Conservation (phyloP, 805 yeast genomes). For the Yarrowia keelungensis region DNA sequence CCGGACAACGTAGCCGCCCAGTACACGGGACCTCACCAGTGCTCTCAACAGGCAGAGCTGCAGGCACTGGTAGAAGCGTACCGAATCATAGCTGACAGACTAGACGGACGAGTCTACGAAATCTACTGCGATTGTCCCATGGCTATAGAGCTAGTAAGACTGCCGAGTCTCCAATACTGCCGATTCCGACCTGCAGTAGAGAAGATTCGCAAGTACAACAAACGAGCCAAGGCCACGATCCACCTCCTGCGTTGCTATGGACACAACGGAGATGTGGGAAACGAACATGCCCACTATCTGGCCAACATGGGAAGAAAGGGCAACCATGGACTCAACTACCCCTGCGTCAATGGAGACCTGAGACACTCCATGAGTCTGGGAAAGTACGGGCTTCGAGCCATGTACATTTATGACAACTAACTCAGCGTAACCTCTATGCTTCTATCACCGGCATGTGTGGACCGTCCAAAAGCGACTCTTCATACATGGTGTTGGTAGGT, state of each 20-base stretch:
- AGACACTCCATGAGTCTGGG: background rate
- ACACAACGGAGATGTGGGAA: background rate
- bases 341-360: constrained; percentile 1
- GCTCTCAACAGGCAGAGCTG: background rate
- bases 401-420: too few species aligned
- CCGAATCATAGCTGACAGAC: background rate
- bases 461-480: too few species aligned
- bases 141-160: background rate
- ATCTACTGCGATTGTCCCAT: background rate
- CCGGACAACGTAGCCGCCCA: background rate
- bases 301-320: background rate
- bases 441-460: too few species aligned
- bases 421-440: too few species aligned
- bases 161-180: background rate
- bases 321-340: background rate
- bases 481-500: too few species aligned
- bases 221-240: background rate
- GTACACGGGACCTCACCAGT: background rate
- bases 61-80: background rate
- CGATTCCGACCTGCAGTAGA: background rate
- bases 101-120: background rate
- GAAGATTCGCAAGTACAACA: background rate
- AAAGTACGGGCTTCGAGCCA: background rate
- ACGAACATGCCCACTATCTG: background rate
- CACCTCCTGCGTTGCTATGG: background rate